Evolutionary conservation across 805 yeast species (phyloP).

Genomic region (Cephaloascus fragrans): DNA sequence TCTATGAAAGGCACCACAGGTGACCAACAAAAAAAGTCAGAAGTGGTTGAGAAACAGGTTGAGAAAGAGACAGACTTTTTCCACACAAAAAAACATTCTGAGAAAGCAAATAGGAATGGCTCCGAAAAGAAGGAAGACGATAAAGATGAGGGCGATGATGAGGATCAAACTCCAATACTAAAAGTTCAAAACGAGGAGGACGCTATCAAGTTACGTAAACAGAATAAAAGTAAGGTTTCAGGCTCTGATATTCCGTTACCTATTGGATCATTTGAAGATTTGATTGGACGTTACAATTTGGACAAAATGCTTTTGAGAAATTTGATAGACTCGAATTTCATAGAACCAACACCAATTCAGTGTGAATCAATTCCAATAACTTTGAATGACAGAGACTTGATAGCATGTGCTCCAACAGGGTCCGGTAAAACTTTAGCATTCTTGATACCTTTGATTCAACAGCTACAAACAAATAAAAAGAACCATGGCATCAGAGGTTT

Average conservation of each 20-base stretch:
- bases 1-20: background rate
- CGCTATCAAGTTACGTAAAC: slow-evolving; percentile 51
- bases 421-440: slow-evolving; percentile 95
- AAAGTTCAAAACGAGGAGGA: slow-evolving; percentile 45
- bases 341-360: slow-evolving; percentile 89
- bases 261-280: slow-evolving; percentile 79
- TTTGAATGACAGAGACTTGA: slow-evolving; percentile 59
- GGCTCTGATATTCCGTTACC: slow-evolving; percentile 90
- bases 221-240: slow-evolving; percentile 56
- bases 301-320: slow-evolving; percentile 51
- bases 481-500: slow-evolving; percentile 58
- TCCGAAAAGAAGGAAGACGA: slow-evolving; percentile 14
- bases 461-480: slow-evolving; percentile 17
- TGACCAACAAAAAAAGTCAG: slow-evolving; percentile 20
- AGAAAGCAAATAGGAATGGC: slow-evolving; percentile 15
- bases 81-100: slow-evolving; percentile 37
- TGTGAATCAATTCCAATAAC: slow-evolving; percentile 79
- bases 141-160: slow-evolving; percentile 14
- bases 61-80: slow-evolving; percentile 81
- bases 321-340: slow-evolving; percentile 58
- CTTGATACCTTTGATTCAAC: slow-evolving; percentile 70
- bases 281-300: slow-evolving; percentile 57
- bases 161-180: slow-evolving; percentile 22
- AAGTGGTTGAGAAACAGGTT: slow-evolving; percentile 36
- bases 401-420: slow-evolving; percentile 97